Evolutionary conservation across 176 grass and related monocot genomes (phyloP).

Genomic region (Rhynchospora pubera): DNA sequence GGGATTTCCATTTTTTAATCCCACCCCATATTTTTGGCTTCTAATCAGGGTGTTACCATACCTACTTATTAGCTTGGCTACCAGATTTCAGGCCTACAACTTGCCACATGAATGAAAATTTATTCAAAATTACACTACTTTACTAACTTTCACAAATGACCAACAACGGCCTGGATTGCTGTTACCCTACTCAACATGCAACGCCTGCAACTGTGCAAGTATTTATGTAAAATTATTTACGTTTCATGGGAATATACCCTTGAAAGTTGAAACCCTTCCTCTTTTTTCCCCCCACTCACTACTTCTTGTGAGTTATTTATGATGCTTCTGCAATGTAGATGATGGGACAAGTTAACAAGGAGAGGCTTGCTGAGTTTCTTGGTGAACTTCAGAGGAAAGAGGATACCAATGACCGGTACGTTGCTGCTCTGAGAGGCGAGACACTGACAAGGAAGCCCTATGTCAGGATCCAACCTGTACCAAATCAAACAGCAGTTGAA

Average conservation of each 20-base stretch:
- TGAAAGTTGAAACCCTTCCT: too few species aligned
- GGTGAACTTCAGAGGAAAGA: slow-evolving; percentile 81
- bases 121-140: too few species aligned
- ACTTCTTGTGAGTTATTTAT: slow-evolving; percentile 4
- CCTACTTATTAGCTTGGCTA: not conserved
- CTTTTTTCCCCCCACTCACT: too few species aligned
- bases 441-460: slow-evolving; percentile 75
- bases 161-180: not conserved
- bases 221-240: not conserved
- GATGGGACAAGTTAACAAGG: slow-evolving; percentile 90
- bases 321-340: slow-evolving; percentile 31
- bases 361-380: slow-evolving; percentile 90
- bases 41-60: not conserved
- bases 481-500: slow-evolving; percentile 24
- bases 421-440: slow-evolving; percentile 83
- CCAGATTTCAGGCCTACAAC: not conserved
- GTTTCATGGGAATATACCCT: not conserved
- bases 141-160: not conserved
- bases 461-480: slow-evolving; percentile 56
- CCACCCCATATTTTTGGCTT: too few species aligned
- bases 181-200: not conserved
- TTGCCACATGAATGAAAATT: not conserved
- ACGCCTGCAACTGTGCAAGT: not conserved
- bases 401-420: slow-evolving; percentile 73
- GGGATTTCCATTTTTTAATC: too few species aligned